Base-by-base conservation (phyloP, 2,329 filamentous ascomycete genomes). In the Camillea tinctor region DNA sequence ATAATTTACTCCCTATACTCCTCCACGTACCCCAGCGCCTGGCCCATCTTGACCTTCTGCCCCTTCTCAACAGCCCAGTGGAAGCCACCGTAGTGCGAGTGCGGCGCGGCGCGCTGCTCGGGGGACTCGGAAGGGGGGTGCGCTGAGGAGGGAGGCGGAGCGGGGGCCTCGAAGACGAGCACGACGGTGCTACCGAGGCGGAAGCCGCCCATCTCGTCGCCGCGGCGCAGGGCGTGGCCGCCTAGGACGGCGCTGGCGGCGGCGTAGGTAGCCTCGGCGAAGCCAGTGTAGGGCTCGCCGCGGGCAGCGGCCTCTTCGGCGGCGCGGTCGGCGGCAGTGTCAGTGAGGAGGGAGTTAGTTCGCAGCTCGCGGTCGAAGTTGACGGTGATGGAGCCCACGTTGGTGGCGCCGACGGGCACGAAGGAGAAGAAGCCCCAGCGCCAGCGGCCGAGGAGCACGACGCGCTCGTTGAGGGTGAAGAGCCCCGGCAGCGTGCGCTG, bases 201-300 rank as follows among this genome's bases (percentile, higher is more conserved):
- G 78, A 99, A 99, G 0, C 95, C 96, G 57, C 95, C 95, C 93
- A 99, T 98, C 76, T 99, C 95, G 73, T 98, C 94, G 40, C 95
- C 95, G 51, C 91, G 84, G 64, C 88, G 86, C 58, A 99, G 79
- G 1, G 94, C 90, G 73, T 98, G 88, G 2, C 96, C 95, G 20
- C 87, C 86, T 0, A 99, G 81, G 1, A 97, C 84, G 2, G 82
- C 77, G 70, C 91, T 96, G 1, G 94, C 92, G 17, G 82, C 83
- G 52, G 85, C 85, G 72, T 99, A 99, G 2, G 90, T 93, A 7
- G 95, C 96, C 77, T 99, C 95, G 0, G 91, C 88, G 72, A 93
- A 99, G 1, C 95, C 95, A n/a, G 87, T 85, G 73, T 97, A 96
- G 1, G 87, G 84, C 76, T 97, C 91, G 3, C 93, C 93, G 6